These are phyloP conservation scores for Fusarium sp. DNA, from an alignment of 2,329 filamentous ascomycete species.

Conservation along the genomic window DNA sequence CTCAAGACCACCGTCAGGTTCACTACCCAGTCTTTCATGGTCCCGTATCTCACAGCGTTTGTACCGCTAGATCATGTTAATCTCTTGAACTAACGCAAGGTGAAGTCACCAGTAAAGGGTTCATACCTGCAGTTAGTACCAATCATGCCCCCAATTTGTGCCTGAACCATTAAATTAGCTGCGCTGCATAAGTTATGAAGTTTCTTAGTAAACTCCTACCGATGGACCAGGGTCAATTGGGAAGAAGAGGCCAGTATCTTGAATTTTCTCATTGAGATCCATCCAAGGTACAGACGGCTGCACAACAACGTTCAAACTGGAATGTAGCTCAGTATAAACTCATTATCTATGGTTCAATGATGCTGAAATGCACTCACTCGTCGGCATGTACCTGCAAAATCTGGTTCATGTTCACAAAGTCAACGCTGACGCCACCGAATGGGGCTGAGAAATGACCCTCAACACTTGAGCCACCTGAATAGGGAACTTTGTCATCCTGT, in stretches of 20 bases:
- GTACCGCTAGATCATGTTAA: slow-evolving; percentile 64
- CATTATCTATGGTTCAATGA: fast-evolving
- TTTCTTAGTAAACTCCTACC: fast-evolving
- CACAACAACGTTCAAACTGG: slow-evolving; percentile 83
- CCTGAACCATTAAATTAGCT: slow-evolving; percentile 56
- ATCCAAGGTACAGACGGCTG: slow-evolving; percentile 93
- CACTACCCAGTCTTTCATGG: slow-evolving; percentile 92
- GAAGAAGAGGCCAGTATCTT: slow-evolving; percentile 84
- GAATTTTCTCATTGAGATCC: slow-evolving; percentile 79
- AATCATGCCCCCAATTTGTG: slow-evolving; percentile 86
- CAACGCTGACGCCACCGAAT: slow-evolving; percentile 87
- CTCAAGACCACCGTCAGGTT: slow-evolving; percentile 84
- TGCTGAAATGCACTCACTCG: slow-evolving; percentile 57
- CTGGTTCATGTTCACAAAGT: slow-evolving; percentile 88
- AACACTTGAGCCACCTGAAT: slow-evolving; percentile 85
- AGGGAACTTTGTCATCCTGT: slow-evolving; percentile 64
- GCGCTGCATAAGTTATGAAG: fast-evolving
- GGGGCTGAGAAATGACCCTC: slow-evolving; percentile 93
- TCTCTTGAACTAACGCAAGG: too few species aligned
- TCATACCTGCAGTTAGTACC: slow-evolving; percentile 75
- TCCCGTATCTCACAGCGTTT: slow-evolving; percentile 83
- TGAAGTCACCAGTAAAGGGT: fast-evolving
- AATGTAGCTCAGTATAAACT: fast-evolving
- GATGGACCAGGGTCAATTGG: slow-evolving; percentile 81
- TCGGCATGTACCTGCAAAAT: slow-evolving; percentile 82